phyloP scores from a whole-genome alignment of 306 rosid genomes.

The Herpetospermum pedunculosum region DNA sequence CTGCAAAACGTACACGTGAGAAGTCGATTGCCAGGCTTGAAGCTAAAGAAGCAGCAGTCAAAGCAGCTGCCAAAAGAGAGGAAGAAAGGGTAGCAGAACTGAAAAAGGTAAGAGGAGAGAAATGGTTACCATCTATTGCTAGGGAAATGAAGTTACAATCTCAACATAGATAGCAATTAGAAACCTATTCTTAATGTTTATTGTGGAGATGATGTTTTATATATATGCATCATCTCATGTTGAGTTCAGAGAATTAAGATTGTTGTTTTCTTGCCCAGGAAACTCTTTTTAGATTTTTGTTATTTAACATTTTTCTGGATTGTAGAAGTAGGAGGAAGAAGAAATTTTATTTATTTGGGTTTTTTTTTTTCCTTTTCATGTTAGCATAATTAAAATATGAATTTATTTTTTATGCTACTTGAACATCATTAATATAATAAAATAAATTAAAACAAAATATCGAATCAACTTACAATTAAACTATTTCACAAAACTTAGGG shows the following conservation, averaged over 20 bases:
- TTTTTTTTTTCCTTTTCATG: neutral
- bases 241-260: neutral
- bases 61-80: slow-evolving; percentile 60
- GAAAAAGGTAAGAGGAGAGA: slow-evolving; percentile 83
- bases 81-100: slow-evolving; percentile 63
- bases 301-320: neutral
- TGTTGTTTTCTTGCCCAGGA: neutral
- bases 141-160: slow-evolving; percentile 33
- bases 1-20: slow-evolving; percentile 38
- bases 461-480: neutral
- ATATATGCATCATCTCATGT: neutral
- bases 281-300: neutral
- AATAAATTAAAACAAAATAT: no score
- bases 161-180: neutral
- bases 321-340: neutral
- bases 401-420: neutral
- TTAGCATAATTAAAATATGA: neutral
- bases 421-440: neutral
- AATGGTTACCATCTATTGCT: slow-evolving; percentile 84
- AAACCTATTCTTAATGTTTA: neutral
- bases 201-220: neutral
- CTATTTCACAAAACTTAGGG: neutral
- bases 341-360: neutral
- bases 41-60: slow-evolving; percentile 56
- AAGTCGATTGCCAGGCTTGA: slow-evolving; percentile 54